Evolutionary conservation across 805 yeast genomes (phyloP).

Genomic region (Kazachstania psychrophila): DNA sequence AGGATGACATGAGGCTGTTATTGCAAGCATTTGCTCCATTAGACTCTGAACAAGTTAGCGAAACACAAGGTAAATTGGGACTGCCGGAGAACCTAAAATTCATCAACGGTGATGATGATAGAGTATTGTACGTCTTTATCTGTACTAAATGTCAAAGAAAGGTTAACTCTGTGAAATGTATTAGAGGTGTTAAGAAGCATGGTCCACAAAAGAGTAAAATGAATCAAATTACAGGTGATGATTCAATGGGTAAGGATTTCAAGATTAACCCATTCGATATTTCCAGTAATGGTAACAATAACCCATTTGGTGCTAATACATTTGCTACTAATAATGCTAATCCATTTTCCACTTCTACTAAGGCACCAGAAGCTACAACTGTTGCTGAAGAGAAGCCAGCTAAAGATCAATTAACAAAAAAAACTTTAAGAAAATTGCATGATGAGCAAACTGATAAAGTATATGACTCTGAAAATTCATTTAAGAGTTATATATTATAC

Average conservation of each 20-base stretch:
- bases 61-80: constrained; percentile 10
- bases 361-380: neutral
- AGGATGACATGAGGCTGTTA: constrained; percentile 50
- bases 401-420: constrained; percentile 23
- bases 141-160: constrained; percentile 67
- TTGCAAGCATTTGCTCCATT: constrained; percentile 77
- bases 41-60: constrained; percentile 31
- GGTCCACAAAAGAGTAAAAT: constrained; percentile 23
- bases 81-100: constrained; percentile 10
- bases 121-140: constrained; percentile 71
- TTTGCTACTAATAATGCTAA: constrained; percentile 30
- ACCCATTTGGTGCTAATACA: constrained; percentile 27
- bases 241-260: constrained; percentile 36
- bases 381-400: neutral
- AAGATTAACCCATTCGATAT: constrained; percentile 30
- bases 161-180: constrained; percentile 61
- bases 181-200: constrained; percentile 63
- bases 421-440: constrained; percentile 27
- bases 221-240: constrained; percentile 35
- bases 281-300: constrained; percentile 7
- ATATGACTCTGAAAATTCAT: constrained; percentile 26
- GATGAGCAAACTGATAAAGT: constrained; percentile 20
- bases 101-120: constrained; percentile 54
- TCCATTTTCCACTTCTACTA: constrained; percentile 11
- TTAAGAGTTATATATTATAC: constrained; percentile 58